phyloP scores from a whole-genome alignment of 1,139 yeast genomes.

The Candida freyschussii region DNA sequence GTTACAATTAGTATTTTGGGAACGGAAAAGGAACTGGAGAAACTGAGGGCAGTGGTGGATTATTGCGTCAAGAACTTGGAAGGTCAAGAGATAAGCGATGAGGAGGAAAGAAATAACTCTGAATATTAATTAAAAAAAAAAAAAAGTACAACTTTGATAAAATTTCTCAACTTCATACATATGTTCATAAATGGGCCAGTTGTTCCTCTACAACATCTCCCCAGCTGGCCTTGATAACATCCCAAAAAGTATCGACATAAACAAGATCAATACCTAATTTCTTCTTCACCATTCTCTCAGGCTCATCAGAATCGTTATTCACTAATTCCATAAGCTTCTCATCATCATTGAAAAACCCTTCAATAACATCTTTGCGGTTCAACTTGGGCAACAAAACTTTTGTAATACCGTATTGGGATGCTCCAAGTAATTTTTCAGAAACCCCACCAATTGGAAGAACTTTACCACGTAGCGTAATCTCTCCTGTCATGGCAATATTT shows the following conservation, averaged over 20 bases:
- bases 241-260: slow-evolving; percentile 76
- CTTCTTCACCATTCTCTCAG: slow-evolving; percentile 41
- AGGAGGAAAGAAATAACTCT: slow-evolving; percentile 18
- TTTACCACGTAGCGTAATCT: slow-evolving; percentile 79
- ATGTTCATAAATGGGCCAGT: slow-evolving; percentile 12
- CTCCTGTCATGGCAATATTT: slow-evolving; percentile 89
- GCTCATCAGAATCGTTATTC: slow-evolving; percentile 19
- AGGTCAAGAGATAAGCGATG: slow-evolving; percentile 51
- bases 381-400: slow-evolving; percentile 65
- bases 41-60: slow-evolving; percentile 41
- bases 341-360: slow-evolving; percentile 31
- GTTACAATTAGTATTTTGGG: slow-evolving; percentile 75
- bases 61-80: slow-evolving; percentile 42
- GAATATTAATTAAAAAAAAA: slow-evolving; percentile 2
- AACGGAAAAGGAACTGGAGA: slow-evolving; percentile 33
- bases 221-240: slow-evolving; percentile 70
- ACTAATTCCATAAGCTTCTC: slow-evolving; percentile 24
- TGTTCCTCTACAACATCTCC: slow-evolving; percentile 29
- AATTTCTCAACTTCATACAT: too few species aligned
- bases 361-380: slow-evolving; percentile 68
- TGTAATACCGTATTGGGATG: slow-evolving; percentile 65
- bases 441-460: slow-evolving; percentile 89
- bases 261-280: slow-evolving; percentile 34
- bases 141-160: too few species aligned
- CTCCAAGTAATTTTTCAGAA: slow-evolving; percentile 79